Conservation (phyloP, 805 yeast species). For the Cyberlindnera meyerae region DNA sequence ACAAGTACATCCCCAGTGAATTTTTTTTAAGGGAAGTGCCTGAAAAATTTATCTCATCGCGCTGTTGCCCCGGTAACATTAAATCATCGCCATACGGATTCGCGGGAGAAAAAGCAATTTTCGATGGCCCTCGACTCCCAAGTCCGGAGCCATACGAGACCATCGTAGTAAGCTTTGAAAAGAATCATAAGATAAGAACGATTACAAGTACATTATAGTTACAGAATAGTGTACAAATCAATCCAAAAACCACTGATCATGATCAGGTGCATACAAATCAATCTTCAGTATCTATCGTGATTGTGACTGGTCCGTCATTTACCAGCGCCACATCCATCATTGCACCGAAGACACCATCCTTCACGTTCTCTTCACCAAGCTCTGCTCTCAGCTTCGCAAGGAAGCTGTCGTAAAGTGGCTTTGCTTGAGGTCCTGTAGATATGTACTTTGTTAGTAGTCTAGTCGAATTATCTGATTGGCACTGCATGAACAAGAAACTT, state of each 20-base stretch:
- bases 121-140: too few species aligned
- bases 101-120: too few species aligned
- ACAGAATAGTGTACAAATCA: too few species aligned
- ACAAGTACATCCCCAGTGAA: slow-evolving; percentile 7
- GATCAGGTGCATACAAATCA: too few species aligned
- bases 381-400: slow-evolving; percentile 41
- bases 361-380: slow-evolving; percentile 61
- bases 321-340: slow-evolving; percentile 92
- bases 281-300: slow-evolving; percentile 62
- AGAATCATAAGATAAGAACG: too few species aligned
- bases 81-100: too few species aligned
- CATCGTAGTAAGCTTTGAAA: too few species aligned
- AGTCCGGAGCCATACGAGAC: too few species aligned
- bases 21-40: slow-evolving; percentile 8
- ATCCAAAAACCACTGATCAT: too few species aligned
- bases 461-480: too few species aligned
- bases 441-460: slow-evolving; percentile 33
- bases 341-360: slow-evolving; percentile 91
- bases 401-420: slow-evolving; percentile 43
- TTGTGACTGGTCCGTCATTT: slow-evolving; percentile 93
- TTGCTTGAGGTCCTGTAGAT: slow-evolving; percentile 60
- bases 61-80: slow-evolving; percentile 13
- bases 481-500: slow-evolving; percentile 19
- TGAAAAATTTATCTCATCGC: slow-evolving; percentile 20
- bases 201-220: too few species aligned